Evolutionary conservation across 2,329 filamentous ascomycete species (phyloP).

Genomic region (Phyllosticta citrichinensis): DNA sequence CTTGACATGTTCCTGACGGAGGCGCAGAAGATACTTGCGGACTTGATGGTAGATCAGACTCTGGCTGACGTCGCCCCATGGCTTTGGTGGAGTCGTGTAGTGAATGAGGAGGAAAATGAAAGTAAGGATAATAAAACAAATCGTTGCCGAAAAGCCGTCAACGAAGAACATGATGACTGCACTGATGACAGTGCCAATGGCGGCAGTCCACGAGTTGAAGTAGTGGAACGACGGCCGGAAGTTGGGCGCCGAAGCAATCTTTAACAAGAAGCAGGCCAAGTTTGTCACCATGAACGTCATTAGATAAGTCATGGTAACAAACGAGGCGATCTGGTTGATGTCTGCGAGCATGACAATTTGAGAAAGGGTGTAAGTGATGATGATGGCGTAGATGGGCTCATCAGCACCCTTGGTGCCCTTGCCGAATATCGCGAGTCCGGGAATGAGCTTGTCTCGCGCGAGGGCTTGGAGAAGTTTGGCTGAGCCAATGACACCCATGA

Average conservation of each 20-base stretch:
- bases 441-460: conserved; percentile 67
- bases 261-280: conserved; percentile 74
- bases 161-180: conserved; percentile 84
- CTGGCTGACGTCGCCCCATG: conserved; percentile 85
- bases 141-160: conserved; percentile 67
- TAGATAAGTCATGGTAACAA: conserved; percentile 85
- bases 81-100: conserved; percentile 74
- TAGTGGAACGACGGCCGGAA: conserved; percentile 83
- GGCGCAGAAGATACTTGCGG: conserved; percentile 73
- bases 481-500: conserved; percentile 81
- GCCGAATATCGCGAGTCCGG: conserved; percentile 63
- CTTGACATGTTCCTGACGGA: conserved; percentile 82
- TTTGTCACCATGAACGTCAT: conserved; percentile 91
- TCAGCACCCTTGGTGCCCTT: conserved; percentile 62
- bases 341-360: conserved; percentile 74
- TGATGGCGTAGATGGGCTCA: conserved; percentile 65
- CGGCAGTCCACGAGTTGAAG: conserved; percentile 78
- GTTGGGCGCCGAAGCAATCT: conserved; percentile 79
- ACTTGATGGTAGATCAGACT: conserved; percentile 84
- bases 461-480: conserved; percentile 79
- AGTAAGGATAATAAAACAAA: conserved; percentile 62
- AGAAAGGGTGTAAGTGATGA: conserved; percentile 64
- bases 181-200: conserved; percentile 63
- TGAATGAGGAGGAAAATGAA: conserved; percentile 78
- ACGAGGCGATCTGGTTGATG: conserved; percentile 78